Percentiles rank a stretch among this genome's conserved stretches.
These are phyloP conservation scores for Fusarium caatingaense DNA, from an alignment of 2,329 filamentous ascomycete genomes.

Conservation along the genomic window DNA sequence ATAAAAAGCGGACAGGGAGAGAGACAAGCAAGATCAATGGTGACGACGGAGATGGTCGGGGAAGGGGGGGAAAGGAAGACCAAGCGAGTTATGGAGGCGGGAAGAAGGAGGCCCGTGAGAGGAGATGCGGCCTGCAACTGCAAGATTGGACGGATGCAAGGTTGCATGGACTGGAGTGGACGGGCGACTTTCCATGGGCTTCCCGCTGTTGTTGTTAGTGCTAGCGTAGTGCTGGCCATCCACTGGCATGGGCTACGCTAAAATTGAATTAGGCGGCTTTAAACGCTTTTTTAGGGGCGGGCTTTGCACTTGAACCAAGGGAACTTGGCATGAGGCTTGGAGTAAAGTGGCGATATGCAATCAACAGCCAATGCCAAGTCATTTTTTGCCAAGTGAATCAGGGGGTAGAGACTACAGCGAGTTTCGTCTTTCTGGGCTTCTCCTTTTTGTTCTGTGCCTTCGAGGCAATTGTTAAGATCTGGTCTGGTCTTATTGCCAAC, in stretches of 20 bases:
- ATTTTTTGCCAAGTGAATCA: slow-evolving; percentile 27
- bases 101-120: slow-evolving; percentile 25
- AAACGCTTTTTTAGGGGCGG: slow-evolving; percentile 18
- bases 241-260: neutral
- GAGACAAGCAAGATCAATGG: neutral
- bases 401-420: neutral
- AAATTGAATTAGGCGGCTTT: slow-evolving; percentile 16
- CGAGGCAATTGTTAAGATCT: neutral
- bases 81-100: slow-evolving; percentile 28
- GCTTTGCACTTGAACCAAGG: neutral
- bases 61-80: neutral
- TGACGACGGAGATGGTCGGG: slow-evolving; percentile 9
- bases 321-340: slow-evolving; percentile 1
- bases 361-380: neutral
- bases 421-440: neutral
- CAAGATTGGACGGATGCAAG: neutral
- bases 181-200: neutral
- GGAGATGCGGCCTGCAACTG: neutral
- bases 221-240: neutral
- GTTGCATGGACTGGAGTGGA: neutral
- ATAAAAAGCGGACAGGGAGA: slow-evolving; percentile 31
- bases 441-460: slow-evolving; percentile 3
- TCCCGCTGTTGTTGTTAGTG: slow-evolving; percentile 1
- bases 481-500: neutral
- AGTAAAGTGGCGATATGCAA: slow-evolving; percentile 15